Evolutionary conservation across 441 rosid species (phyloP).

Genomic region (Populus hybrid): DNA sequence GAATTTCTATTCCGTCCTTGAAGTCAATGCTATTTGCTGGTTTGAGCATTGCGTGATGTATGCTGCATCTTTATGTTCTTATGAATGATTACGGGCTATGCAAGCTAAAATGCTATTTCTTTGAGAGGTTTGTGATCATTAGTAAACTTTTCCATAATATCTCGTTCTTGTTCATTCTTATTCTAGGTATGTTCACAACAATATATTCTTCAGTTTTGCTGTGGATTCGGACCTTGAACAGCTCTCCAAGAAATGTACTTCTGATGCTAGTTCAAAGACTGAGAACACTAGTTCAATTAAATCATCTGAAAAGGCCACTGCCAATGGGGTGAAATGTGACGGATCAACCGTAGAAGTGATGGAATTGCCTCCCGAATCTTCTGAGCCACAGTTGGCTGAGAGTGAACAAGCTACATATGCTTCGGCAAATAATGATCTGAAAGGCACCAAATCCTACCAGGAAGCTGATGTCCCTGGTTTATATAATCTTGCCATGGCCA

Average conservation of each 20-base stretch:
- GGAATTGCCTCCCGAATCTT: slow-evolving; percentile 35
- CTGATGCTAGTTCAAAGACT: slow-evolving; percentile 27
- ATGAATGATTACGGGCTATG: too few relatives aligned
- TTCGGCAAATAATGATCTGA: slow-evolving; percentile 98
- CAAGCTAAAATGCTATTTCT: neutral
- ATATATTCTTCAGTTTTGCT: slow-evolving; percentile 99
- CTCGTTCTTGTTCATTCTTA: slow-evolving; percentile 9
- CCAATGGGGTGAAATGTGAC: slow-evolving; percentile 37
- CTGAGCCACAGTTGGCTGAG: slow-evolving; percentile 69
- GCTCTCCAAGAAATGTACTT: slow-evolving; percentile 52
- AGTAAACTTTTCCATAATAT: neutral
- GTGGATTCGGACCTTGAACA: slow-evolving; percentile 94
- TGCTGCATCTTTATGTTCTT: neutral
- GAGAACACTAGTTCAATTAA: slow-evolving; percentile 22
- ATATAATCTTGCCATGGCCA: slow-evolving; percentile 97
- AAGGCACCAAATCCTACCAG: slow-evolving; percentile 96
- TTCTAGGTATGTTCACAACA: slow-evolving; percentile 99
- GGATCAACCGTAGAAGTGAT: slow-evolving; percentile 36
- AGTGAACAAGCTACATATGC: slow-evolving; percentile 99
- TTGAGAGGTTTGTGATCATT: neutral
- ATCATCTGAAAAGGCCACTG: slow-evolving; percentile 42
- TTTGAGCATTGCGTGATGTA: neutral
- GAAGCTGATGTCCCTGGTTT: slow-evolving; percentile 97
- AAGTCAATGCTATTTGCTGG: slow-evolving; percentile 1
- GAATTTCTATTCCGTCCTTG: neutral